phyloP scores from a whole-genome alignment of 2,329 filamentous ascomycete species.

The Pseudogymnoascus sp. region DNA sequence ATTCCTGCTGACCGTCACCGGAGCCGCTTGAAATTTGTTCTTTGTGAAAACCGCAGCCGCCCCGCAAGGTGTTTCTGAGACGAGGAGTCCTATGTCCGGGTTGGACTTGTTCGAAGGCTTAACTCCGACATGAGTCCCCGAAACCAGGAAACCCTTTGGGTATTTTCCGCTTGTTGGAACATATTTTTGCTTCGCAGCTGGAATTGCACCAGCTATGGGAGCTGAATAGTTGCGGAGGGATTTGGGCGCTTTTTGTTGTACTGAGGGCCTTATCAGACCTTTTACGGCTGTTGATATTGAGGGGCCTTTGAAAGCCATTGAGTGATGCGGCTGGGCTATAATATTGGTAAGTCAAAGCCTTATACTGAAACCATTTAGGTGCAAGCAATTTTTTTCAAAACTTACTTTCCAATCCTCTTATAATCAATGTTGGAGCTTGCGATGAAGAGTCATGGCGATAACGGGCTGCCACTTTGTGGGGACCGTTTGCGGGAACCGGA shows the following conservation, averaged over 20 bases:
- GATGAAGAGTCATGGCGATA: constrained; percentile 4
- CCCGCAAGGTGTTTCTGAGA: constrained; percentile 76
- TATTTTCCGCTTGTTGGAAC: constrained; percentile 79
- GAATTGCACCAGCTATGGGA: constrained; percentile 50
- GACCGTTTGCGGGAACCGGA: background rate
- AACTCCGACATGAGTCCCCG: constrained; percentile 83
- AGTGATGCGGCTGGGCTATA: background rate
- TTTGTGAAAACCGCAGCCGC: constrained; percentile 93
- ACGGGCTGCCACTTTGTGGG: constrained; percentile 2
- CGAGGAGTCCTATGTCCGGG: constrained; percentile 82
- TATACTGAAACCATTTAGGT: background rate
- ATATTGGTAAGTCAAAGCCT: background rate
- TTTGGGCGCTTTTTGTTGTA: constrained; percentile 16
- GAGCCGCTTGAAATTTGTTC: constrained; percentile 96
- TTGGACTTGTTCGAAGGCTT: constrained; percentile 88
- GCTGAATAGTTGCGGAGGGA: constrained; percentile 46
- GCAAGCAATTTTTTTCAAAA: background rate
- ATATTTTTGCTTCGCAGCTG: constrained; percentile 80
- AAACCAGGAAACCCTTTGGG: constrained; percentile 79
- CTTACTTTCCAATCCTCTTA: background rate
- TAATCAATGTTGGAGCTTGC: background rate
- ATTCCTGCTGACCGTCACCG: constrained; percentile 74
- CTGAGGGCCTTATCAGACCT: constrained; percentile 19
- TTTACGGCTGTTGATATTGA: constrained; percentile 16
- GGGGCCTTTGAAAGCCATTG: constrained; percentile 24